Percentiles rank a stretch among this genome's conserved stretches.
Conservation (phyloP, 441 rosid species). For the Macaranga tanarius region DNA sequence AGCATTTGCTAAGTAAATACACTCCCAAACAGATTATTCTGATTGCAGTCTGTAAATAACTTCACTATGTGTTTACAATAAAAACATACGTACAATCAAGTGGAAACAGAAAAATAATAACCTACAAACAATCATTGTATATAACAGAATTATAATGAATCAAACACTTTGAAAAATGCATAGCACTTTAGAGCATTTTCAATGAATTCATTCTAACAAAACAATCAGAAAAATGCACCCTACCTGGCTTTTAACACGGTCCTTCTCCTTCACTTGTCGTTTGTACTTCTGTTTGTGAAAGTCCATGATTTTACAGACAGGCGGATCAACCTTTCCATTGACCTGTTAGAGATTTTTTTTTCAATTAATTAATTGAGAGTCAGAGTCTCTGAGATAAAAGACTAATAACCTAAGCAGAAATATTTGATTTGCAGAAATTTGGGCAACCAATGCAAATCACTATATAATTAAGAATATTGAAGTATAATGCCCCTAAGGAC, state of each 20-base stretch:
- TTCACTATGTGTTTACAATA: neutral
- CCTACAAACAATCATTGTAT: neutral
- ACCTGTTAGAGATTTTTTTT: slow-evolving; percentile 35
- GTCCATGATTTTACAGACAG: slow-evolving; percentile 71
- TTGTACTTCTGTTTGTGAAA: slow-evolving; percentile 41
- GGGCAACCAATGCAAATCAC: neutral
- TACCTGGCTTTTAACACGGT: slow-evolving; percentile 61
- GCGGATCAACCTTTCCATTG: slow-evolving; percentile 46
- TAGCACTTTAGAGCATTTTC: neutral
- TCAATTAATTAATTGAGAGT: no score
- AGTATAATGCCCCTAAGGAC: neutral
- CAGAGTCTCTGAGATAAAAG: no score
- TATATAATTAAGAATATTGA: no score
- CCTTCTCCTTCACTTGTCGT: slow-evolving; percentile 42
- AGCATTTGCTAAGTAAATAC: neutral
- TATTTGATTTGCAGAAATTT: no score
- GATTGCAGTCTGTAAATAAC: neutral
- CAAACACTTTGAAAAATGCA: neutral
- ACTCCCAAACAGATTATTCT: neutral
- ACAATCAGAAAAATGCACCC: slow-evolving; percentile 23
- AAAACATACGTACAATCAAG: neutral
- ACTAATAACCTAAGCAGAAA: neutral
- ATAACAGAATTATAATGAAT: neutral
- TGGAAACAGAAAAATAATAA: neutral
- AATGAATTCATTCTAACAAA: neutral